Percentiles rank a stretch among this genome's conserved stretches.
Conservation (phyloP, 2,329 filamentous ascomycete genomes). For the Trichoderma afroharzianum region DNA sequence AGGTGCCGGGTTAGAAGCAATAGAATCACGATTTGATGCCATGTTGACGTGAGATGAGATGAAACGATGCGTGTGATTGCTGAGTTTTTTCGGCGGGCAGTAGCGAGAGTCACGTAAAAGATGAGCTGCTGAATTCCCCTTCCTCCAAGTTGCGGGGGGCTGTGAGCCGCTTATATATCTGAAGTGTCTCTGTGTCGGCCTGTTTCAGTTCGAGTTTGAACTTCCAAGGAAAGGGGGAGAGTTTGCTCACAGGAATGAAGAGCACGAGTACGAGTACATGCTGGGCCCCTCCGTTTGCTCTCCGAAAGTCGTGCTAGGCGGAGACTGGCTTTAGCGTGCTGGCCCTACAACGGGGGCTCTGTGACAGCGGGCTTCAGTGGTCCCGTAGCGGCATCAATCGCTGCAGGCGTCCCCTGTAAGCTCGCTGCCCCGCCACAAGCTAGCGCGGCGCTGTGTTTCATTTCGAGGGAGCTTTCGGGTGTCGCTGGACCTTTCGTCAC, state of each 20-base stretch:
- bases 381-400: not conserved
- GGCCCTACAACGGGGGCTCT: not conserved
- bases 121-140: not conserved
- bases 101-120: not conserved
- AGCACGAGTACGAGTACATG: not conserved
- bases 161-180: not conserved
- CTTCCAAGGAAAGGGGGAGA: not conserved
- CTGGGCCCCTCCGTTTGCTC: not conserved
- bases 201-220: not conserved
- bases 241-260: slow-evolving; percentile 1
- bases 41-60: not conserved
- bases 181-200: not conserved
- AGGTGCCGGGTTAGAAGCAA: slow-evolving; percentile 12
- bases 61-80: not conserved
- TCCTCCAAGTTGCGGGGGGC: not conserved
- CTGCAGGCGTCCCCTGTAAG: not conserved
- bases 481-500: not conserved
- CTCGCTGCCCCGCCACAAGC: not conserved
- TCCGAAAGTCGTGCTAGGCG: not conserved
- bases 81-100: not conserved
- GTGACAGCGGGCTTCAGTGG: not conserved
- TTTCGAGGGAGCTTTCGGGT: not conserved
- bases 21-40: slow-evolving; percentile 19
- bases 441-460: not conserved
- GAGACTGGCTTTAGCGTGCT: not conserved